These are phyloP conservation scores for Rhinocladiella similis DNA, from an alignment of 2,329 filamentous ascomycete species.

Conservation along the genomic window DNA sequence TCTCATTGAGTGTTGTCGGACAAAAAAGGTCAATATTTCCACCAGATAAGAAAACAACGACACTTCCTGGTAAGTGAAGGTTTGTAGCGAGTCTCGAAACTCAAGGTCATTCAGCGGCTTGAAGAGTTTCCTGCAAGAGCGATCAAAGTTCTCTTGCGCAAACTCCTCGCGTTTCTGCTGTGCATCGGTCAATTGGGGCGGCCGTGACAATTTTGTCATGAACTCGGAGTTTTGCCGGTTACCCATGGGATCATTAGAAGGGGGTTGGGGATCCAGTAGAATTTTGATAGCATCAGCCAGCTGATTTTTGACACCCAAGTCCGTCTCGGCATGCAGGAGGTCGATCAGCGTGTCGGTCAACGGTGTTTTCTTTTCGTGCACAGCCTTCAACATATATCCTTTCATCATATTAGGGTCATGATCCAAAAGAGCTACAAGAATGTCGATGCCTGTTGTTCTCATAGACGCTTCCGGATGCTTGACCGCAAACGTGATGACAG, in stretches of 20 bases:
- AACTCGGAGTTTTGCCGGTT: conserved; percentile 61
- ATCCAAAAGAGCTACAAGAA: conserved; percentile 90
- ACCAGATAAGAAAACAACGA: conserved; percentile 89
- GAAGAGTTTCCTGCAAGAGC: conserved; percentile 81
- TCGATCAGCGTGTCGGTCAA: conserved; percentile 92
- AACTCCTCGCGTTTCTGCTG: conserved; percentile 68
- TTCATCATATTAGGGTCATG: conserved; percentile 95
- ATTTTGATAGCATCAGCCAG: conserved; percentile 95
- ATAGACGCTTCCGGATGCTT: conserved; percentile 81
- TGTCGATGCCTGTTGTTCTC: conserved; percentile 88
- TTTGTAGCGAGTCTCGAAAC: conserved; percentile 55
- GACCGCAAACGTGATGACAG: conserved; percentile 88
- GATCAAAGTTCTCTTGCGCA: conserved; percentile 84
- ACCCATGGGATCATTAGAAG: conserved; percentile 58
- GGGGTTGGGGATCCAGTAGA: conserved; percentile 72
- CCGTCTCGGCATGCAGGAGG: conserved; percentile 83
- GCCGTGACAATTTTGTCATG: conserved; percentile 61
- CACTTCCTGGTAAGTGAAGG: conserved; percentile 78
- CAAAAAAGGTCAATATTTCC: conserved; percentile 91
- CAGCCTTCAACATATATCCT: conserved; percentile 86
- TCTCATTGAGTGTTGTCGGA: conserved; percentile 81
- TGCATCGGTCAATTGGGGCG: conserved; percentile 62
- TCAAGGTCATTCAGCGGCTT: conserved; percentile 81
- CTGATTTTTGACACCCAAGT: conserved; percentile 92
- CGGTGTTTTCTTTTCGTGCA: conserved; percentile 80